Evolutionary conservation across 2,329 filamentous ascomycete species (phyloP).

Genomic region (Thielaviopsis euricoi): DNA sequence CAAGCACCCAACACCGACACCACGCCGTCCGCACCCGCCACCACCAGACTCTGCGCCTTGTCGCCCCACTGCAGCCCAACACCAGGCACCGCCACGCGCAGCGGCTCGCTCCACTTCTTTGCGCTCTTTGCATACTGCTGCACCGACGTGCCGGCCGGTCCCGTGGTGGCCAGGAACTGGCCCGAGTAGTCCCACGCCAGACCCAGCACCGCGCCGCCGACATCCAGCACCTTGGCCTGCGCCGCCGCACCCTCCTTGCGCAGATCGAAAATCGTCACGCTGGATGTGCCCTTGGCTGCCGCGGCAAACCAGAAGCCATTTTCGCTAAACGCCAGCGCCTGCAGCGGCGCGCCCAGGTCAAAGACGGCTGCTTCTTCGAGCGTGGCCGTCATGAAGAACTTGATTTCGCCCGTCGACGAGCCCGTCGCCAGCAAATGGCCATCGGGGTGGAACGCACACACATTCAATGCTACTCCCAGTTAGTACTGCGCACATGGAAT

Average conservation of each 20-base stretch:
- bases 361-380: conserved; percentile 65
- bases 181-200: conserved; percentile 90
- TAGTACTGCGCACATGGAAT: neutral
- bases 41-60: conserved; percentile 56
- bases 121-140: conserved; percentile 76
- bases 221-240: conserved; percentile 70
- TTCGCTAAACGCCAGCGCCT: conserved; percentile 74
- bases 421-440: conserved; percentile 86
- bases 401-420: conserved; percentile 62
- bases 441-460: conserved; percentile 83
- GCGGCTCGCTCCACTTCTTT: conserved; percentile 78
- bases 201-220: conserved; percentile 58
- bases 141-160: conserved; percentile 65
- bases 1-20: conserved; percentile 37
- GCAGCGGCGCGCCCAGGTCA: conserved; percentile 49
- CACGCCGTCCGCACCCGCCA: conserved; percentile 58
- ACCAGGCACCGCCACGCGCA: conserved; percentile 59
- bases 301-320: conserved; percentile 94
- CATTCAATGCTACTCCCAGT: conserved; percentile 46
- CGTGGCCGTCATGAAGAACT: conserved; percentile 74
- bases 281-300: conserved; percentile 58
- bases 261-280: conserved; percentile 77
- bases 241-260: conserved; percentile 76
- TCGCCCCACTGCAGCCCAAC: conserved; percentile 64
- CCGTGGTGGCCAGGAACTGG: conserved; percentile 74